Percentiles rank a stretch among this genome's conserved stretches.
phyloP scores from a whole-genome alignment of 495 filamentous ascomycete species.

The Daldinia concentrica region DNA sequence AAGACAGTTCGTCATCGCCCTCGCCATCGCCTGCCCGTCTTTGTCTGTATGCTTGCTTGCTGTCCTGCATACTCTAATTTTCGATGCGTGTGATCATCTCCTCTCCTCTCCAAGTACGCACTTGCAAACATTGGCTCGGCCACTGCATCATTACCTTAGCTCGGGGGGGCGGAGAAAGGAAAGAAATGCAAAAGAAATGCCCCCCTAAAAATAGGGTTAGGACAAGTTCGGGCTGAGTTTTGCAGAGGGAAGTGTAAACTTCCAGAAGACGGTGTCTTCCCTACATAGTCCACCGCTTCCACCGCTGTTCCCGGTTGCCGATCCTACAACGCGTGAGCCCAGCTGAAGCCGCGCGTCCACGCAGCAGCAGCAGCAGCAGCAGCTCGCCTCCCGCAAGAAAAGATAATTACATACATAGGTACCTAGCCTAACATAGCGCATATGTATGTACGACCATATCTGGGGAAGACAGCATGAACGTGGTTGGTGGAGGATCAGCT shows the following conservation, averaged over 20 bases:
- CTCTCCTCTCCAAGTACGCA: background rate
- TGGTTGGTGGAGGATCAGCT: conserved; percentile 25
- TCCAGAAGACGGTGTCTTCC: conserved; percentile 18
- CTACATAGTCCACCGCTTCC: no score
- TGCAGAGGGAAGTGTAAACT: conserved; percentile 18
- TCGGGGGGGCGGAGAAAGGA: background rate
- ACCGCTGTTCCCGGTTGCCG: background rate
- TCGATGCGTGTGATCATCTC: conserved; percentile 11
- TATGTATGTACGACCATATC: conserved; percentile 30
- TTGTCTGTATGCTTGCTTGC: background rate
- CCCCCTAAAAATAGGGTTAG: conserved; percentile 30
- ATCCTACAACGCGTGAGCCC: conserved; percentile 9
- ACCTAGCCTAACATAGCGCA: no score
- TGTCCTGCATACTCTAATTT: background rate
- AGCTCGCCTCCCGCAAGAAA: background rate
- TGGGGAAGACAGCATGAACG: conserved; percentile 13
- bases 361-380: conserved; percentile 20
- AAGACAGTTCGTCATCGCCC: conserved; percentile 24
- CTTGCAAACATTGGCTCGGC: conserved; percentile 26
- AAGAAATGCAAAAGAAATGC: background rate
- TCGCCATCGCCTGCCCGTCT: background rate
- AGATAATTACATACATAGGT: background rate
- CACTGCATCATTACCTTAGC: background rate
- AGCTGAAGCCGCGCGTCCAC: conserved; percentile 38
- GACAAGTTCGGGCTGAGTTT: conserved; percentile 21